Percentiles rank a stretch among this genome's conserved stretches.
Conservation (phyloP, 1,284 basidiomycete species). For the Filobasidium uniguttulatum region DNA sequence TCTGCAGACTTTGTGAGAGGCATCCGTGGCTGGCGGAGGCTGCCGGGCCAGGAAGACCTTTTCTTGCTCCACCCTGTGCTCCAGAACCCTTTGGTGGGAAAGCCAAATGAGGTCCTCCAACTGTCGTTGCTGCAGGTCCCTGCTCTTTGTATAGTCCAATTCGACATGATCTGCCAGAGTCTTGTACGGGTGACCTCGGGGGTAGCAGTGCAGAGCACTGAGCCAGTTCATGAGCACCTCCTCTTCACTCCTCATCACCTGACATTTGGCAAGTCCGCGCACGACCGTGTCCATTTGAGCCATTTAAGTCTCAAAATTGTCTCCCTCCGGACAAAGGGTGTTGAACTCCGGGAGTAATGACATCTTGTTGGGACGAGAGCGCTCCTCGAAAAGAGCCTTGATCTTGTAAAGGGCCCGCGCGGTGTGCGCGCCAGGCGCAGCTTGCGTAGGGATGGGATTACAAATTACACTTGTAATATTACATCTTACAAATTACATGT, state of each 20-base stretch:
- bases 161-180: not conserved
- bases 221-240: not conserved
- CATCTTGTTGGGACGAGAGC: not conserved
- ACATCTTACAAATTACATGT: no score
- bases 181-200: not conserved
- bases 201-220: not conserved
- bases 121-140: no score
- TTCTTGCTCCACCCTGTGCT: no score
- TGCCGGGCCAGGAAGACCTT: no score
- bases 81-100: no score
- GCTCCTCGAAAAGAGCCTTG: not conserved
- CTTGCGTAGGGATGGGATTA: no score
- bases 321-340: not conserved
- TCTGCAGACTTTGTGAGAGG: not conserved
- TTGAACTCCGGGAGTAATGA: not conserved
- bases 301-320: not conserved
- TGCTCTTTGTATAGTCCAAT: not conserved
- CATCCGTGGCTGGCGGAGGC: no score
- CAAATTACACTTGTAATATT: no score
- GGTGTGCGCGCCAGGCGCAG: no score
- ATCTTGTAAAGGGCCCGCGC: not conserved
- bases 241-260: not conserved
- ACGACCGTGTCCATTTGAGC: not conserved
- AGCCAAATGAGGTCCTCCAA: no score
- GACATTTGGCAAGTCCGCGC: not conserved